Percentiles rank a stretch among this genome's conserved stretches.
phyloP scores from a whole-genome alignment of 2,329 filamentous ascomycete genomes.

The Aspergillus phoenicis region DNA sequence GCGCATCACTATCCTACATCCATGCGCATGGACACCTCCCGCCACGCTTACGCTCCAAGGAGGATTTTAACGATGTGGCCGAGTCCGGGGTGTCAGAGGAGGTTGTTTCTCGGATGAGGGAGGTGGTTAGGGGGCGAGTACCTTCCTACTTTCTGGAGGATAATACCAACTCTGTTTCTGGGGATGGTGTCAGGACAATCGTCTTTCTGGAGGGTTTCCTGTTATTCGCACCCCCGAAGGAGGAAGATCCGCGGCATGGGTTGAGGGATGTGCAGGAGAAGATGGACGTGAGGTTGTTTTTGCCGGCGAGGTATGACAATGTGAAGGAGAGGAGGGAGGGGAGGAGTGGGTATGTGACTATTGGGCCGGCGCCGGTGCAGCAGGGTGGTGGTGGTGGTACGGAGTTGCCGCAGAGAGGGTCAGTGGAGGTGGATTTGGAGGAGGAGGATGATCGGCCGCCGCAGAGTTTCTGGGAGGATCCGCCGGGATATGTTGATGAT shows the following conservation, averaged over 20 bases:
- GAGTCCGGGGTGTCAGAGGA: slow-evolving; percentile 39
- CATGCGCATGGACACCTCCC: slow-evolving; percentile 62
- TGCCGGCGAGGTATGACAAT: slow-evolving; percentile 65
- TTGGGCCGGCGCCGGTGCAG: slow-evolving; percentile 38
- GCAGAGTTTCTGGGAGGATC: slow-evolving; percentile 92
- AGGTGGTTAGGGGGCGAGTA: slow-evolving; percentile 23
- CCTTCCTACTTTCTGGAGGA: not conserved
- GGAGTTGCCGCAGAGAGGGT: not conserved
- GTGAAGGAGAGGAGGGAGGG: slow-evolving; percentile 45
- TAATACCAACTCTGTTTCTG: not conserved
- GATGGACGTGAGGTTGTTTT: slow-evolving; percentile 76
- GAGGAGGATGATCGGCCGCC: slow-evolving; percentile 40
- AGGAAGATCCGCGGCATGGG: slow-evolving; percentile 27
- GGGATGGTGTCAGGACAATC: slow-evolving; percentile 45
- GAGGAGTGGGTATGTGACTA: slow-evolving; percentile 52
- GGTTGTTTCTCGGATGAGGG: slow-evolving; percentile 29
- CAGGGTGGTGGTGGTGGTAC: slow-evolving; percentile 3
- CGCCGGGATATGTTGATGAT: slow-evolving; percentile 88
- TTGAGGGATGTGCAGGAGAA: slow-evolving; percentile 33
- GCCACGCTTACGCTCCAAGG: slow-evolving; percentile 56
- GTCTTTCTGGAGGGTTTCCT: slow-evolving; percentile 89
- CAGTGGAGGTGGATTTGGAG: slow-evolving; percentile 30
- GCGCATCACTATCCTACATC: slow-evolving; percentile 69
- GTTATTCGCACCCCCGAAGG: slow-evolving; percentile 62
- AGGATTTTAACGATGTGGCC: slow-evolving; percentile 60